Conservation (phyloP, 768 basidiomycete species). For the Cytidiella melzeri region DNA sequence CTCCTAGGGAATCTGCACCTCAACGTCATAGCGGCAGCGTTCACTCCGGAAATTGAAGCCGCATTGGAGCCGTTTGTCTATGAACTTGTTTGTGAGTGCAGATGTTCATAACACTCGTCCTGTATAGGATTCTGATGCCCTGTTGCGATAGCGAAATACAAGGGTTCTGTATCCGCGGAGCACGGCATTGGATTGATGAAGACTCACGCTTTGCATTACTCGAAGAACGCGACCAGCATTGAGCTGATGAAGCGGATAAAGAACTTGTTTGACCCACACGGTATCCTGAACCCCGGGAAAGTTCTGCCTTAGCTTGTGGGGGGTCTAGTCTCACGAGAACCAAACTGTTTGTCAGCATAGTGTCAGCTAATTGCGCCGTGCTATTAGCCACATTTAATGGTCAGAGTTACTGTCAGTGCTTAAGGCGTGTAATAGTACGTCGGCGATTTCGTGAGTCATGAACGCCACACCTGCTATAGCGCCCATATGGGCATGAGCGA, state of each 20-base stretch:
- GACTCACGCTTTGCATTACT: conserved; percentile 82
- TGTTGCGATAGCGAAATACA: conserved; percentile 49
- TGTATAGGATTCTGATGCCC: neutral
- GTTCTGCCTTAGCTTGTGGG: too few relatives aligned
- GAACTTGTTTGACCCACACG: conserved; percentile 78
- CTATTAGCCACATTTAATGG: too few relatives aligned
- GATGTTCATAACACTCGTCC: neutral
- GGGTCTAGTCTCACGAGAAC: too few relatives aligned
- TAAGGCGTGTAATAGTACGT: too few relatives aligned
- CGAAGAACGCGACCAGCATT: conserved; percentile 74
- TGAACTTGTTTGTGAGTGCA: conserved; percentile 73
- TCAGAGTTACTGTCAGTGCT: too few relatives aligned
- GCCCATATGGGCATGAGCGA: neutral
- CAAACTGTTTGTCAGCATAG: too few relatives aligned
- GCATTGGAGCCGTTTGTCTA: conserved; percentile 95
- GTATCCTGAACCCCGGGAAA: conserved; percentile 92
- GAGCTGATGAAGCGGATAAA: conserved; percentile 90
- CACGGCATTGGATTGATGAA: conserved; percentile 98
- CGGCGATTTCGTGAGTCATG: too few relatives aligned
- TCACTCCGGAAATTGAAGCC: conserved; percentile 75
- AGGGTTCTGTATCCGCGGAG: conserved; percentile 93
- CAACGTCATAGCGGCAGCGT: conserved; percentile 81
- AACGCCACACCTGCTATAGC: too few relatives aligned
- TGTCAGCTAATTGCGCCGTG: too few relatives aligned
- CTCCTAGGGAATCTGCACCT: conserved; percentile 83